phyloP scores from a whole-genome alignment of 2,329 filamentous ascomycete species.

The Penicillium verrucosum region DNA sequence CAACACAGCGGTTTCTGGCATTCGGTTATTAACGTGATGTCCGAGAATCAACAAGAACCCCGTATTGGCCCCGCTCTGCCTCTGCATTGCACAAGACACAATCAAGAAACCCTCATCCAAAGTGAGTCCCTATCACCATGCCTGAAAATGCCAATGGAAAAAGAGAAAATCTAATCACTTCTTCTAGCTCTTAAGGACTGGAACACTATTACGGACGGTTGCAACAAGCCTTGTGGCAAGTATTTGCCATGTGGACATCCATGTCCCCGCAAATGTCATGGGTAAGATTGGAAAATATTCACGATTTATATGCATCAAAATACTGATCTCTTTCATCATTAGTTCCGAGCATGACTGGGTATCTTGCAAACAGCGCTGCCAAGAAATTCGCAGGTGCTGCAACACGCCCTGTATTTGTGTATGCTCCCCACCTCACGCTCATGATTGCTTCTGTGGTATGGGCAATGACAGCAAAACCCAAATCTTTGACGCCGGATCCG shows the following conservation, averaged over 20 bases:
- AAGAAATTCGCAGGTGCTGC: background rate
- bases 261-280: conserved; percentile 54
- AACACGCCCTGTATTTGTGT: background rate
- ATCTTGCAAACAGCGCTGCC: background rate
- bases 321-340: background rate
- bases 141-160: no score
- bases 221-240: conserved; percentile 46
- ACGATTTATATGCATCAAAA: background rate
- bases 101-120: conserved; percentile 50
- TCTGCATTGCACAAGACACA: conserved; percentile 62
- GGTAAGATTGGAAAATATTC: conserved; percentile 32
- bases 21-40: conserved; percentile 47
- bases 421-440: background rate
- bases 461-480: background rate
- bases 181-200: conserved; percentile 43
- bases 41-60: conserved; percentile 18
- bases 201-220: conserved; percentile 53
- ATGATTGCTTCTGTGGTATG: background rate
- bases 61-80: conserved; percentile 56
- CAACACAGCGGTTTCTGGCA: conserved; percentile 51
- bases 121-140: conserved; percentile 23
- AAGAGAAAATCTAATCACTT: background rate
- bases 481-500: background rate
- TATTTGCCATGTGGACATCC: conserved; percentile 51
- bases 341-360: background rate